A percentile compares a stretch with the other conserved stretches of the same genome.
Evolutionary conservation across 2,329 filamentous ascomycete genomes (phyloP).

Genomic region (Sarocladium kiliense): DNA sequence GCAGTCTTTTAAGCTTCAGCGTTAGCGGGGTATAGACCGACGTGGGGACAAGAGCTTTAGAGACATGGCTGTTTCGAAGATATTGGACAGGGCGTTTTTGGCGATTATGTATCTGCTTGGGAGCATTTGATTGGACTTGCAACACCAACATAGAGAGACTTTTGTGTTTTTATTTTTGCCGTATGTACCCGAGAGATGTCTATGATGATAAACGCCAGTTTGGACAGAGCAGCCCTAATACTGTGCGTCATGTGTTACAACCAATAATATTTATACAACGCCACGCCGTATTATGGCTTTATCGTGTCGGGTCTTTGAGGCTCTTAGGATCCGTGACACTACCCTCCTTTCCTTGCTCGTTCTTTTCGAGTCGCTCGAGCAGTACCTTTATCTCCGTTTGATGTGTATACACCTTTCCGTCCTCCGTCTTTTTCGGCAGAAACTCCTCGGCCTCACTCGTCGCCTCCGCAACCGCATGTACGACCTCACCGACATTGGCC

Average conservation of each 20-base stretch:
- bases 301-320: conserved; percentile 7
- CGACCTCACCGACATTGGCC: conserved; percentile 13
- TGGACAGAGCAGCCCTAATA: background rate
- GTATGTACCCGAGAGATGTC: background rate
- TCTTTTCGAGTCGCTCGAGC: background rate
- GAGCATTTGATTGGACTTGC: background rate
- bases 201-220: background rate
- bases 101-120: background rate
- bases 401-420: background rate
- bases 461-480: conserved; percentile 16
- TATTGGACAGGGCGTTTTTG: background rate
- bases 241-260: background rate
- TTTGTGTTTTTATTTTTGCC: background rate
- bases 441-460: background rate
- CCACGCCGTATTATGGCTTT: background rate
- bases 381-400: background rate
- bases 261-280: background rate
- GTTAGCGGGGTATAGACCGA: conserved; percentile 39
- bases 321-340: background rate
- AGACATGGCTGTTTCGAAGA: conserved; percentile 8
- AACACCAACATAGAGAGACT: background rate
- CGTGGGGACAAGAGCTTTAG: background rate
- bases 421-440: background rate
- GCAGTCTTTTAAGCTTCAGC: conserved; percentile 86
- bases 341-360: conserved; percentile 1